Base-by-base conservation (phyloP, 495 filamentous ascomycete genomes). In the Lichenothelia convexa region DNA sequence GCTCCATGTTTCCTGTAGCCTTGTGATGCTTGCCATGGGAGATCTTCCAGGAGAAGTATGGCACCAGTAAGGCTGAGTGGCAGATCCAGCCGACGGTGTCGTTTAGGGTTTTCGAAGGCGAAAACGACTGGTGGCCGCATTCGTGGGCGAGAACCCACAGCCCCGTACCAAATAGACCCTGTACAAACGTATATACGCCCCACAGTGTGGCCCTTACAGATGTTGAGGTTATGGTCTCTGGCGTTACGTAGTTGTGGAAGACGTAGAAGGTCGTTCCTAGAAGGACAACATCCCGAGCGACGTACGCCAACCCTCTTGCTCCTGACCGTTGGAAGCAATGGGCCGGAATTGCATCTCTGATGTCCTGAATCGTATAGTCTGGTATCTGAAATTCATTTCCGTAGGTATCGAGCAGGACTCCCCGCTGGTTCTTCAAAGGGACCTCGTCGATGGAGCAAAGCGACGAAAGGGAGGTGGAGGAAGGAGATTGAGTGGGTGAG, bases 1-100 rank as follows among this genome's bases (percentile, higher is more conserved):
- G 80, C 55, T 87, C 82, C 47, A 97, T 65, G 68, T 97, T 70
- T 42, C 85, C 89, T 27, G 89, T 97, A 34, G 84, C 83, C 67
- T 94, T 78, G 61, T 82, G 77, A 54, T 82, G 77, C 40, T 74
- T 71, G 45, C 68, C 67, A 43, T 82, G 77, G 36, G 72, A 76
- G 49, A 78, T 71, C 57, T 79, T 72, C 77, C 77, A 82, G 19
- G 73, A 78, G 58, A 77, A 78, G 58, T 75, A 82, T 1, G 77
- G 77, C 3, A 80, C 75, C 42, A 76, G 60, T 8, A 80, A 59
- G 18, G 65, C 53, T 0, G 74, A 80, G 49, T 82, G 77, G 31
- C 61, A 51, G 38, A 74, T 57, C 68, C 73, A 75, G 19, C 77
- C 77, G 39, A 79, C 67, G 40, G 68, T 64, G 43, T 77, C 68